Percentiles rank a stretch among this genome's conserved stretches.
phyloP scores from a whole-genome alignment of 1,284 basidiomycete genomes.

The Vanrija humicola region DNA sequence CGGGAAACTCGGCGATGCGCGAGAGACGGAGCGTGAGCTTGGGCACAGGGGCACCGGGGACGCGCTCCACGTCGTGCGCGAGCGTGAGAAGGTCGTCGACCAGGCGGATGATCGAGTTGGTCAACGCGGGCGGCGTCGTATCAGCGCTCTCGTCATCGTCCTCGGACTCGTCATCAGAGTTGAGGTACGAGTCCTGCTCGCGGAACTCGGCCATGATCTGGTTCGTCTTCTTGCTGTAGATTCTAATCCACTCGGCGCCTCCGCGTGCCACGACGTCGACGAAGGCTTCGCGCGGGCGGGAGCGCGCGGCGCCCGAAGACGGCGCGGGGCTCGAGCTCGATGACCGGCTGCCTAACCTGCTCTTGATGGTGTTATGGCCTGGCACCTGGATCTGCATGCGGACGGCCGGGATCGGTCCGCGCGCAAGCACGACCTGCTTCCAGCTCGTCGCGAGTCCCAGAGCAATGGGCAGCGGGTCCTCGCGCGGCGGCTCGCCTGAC shows the following conservation, averaged over 20 bases:
- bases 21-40: slow-evolving; percentile 63
- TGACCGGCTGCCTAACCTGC: slow-evolving; percentile 45
- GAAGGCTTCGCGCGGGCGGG: slow-evolving; percentile 36
- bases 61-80: slow-evolving; percentile 9
- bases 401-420: slow-evolving; percentile 58
- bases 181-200: slow-evolving; percentile 74
- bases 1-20: slow-evolving; percentile 55
- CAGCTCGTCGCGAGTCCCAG: slow-evolving; percentile 54
- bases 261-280: slow-evolving; percentile 73
- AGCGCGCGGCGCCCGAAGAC: slow-evolving; percentile 8
- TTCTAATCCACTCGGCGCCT: slow-evolving; percentile 68
- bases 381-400: slow-evolving; percentile 11
- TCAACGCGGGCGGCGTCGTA: background rate
- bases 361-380: slow-evolving; percentile 32
- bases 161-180: slow-evolving; percentile 31
- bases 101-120: slow-evolving; percentile 22
- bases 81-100: slow-evolving; percentile 52
- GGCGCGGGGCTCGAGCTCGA: background rate
- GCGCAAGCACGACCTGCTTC: slow-evolving; percentile 65
- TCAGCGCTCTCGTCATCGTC: slow-evolving; percentile 45
- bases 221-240: slow-evolving; percentile 69
- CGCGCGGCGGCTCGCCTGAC: slow-evolving; percentile 13
- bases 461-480: slow-evolving; percentile 32
- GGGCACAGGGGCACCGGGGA: slow-evolving; percentile 30
- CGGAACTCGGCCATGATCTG: slow-evolving; percentile 71